These are phyloP conservation scores for Epichloe sibirici DNA, from an alignment of 2,329 filamentous ascomycete species.

Conservation along the genomic window DNA sequence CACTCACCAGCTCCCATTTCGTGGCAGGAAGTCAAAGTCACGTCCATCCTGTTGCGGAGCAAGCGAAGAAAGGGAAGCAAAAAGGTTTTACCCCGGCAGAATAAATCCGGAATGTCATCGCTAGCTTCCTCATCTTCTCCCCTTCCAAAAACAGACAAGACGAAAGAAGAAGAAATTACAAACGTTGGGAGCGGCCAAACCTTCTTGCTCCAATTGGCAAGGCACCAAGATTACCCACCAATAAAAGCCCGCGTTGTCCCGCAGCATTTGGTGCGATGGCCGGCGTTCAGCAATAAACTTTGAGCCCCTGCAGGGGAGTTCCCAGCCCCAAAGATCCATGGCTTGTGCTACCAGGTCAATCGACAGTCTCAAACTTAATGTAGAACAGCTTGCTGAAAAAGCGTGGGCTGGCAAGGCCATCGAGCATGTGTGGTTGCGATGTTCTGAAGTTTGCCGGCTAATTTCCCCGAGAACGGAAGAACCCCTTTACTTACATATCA, in stretches of 20 bases:
- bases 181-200: neutral
- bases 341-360: neutral
- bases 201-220: neutral
- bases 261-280: neutral
- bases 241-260: too few species aligned
- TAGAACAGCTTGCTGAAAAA: neutral
- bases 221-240: neutral
- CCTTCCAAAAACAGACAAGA: too few species aligned
- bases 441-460: neutral
- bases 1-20: too few species aligned
- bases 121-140: too few species aligned
- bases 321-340: neutral
- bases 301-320: neutral
- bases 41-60: too few species aligned
- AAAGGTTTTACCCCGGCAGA: too few species aligned
- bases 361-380: neutral
- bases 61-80: too few species aligned
- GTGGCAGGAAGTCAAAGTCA: too few species aligned
- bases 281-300: slow-evolving; percentile 2
- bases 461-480: neutral
- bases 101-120: too few species aligned
- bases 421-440: neutral
- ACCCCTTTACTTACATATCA: too few species aligned
- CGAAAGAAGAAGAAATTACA: too few species aligned
- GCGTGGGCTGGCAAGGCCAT: neutral